Evolutionary conservation across 805 yeast genomes (phyloP).

Genomic region (Ogataea paradorogensis): DNA sequence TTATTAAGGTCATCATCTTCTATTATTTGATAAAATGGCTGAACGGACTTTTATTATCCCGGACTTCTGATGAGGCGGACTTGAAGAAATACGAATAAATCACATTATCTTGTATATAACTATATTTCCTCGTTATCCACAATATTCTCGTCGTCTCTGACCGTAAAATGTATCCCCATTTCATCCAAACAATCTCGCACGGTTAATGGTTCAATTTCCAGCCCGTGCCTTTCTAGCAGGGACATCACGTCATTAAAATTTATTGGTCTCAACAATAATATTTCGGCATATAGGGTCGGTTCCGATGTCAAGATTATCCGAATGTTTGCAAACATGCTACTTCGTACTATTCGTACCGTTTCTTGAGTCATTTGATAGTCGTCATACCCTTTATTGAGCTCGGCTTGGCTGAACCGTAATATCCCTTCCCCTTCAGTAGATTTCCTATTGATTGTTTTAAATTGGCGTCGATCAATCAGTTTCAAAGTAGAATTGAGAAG

Average conservation of each 20-base stretch:
- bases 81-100: slow-evolving; percentile 27
- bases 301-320: slow-evolving; percentile 18
- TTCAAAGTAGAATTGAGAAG: slow-evolving; percentile 25
- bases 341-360: slow-evolving; percentile 8
- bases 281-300: slow-evolving; percentile 13
- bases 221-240: slow-evolving; percentile 15
- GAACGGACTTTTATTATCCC: slow-evolving; percentile 23
- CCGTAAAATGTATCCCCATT: slow-evolving; percentile 29
- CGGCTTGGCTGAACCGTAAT: slow-evolving; percentile 17
- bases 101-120: too few relatives aligned
- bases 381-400: slow-evolving; percentile 13
- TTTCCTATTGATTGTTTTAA: slow-evolving; percentile 10
- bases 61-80: slow-evolving; percentile 26
- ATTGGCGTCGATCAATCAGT: slow-evolving; percentile 17
- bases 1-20: slow-evolving; percentile 17
- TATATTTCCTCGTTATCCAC: slow-evolving; percentile 1
- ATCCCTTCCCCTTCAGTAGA: slow-evolving; percentile 4
- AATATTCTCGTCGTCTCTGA: slow-evolving; percentile 3
- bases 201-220: slow-evolving; percentile 19
- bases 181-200: slow-evolving; percentile 28
- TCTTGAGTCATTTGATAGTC: slow-evolving; percentile 11
- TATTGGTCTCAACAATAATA: slow-evolving; percentile 28
- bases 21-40: slow-evolving; percentile 20
- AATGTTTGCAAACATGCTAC: slow-evolving; percentile 18
- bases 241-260: slow-evolving; percentile 18